Percentiles rank a stretch among this genome's conserved stretches.
Conservation (phyloP, 139 green algal species). For the Chlamydomonas incerta region DNA sequence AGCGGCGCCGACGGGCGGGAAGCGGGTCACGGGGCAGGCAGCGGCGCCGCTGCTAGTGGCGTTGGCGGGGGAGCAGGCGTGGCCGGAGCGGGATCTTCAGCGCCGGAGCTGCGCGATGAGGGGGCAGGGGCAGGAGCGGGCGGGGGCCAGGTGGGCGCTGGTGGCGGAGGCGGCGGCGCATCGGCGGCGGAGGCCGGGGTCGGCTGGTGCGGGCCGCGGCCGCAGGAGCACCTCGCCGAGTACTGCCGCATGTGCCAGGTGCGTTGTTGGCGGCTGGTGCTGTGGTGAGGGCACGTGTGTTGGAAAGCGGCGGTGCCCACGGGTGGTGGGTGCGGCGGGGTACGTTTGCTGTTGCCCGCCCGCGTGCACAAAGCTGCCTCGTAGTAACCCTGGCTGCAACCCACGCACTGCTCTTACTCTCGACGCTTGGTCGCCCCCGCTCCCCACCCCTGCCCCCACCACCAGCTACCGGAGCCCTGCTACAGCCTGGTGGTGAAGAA, state of each 20-base stretch:
- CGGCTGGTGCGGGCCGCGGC: neutral
- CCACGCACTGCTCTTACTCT: too few relatives aligned
- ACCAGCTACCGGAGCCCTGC: constrained; percentile 31
- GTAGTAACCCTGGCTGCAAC: too few relatives aligned
- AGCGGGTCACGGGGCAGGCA: too few relatives aligned
- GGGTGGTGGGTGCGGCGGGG: neutral
- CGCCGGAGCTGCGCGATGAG: neutral
- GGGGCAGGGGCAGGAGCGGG: neutral
- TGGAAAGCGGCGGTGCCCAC: too few relatives aligned
- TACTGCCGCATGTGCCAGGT: constrained; percentile 11
- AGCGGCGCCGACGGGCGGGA: too few relatives aligned
- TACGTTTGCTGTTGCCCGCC: too few relatives aligned
- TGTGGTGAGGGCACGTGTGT: too few relatives aligned
- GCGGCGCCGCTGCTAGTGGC: too few relatives aligned
- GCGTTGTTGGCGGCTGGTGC: too few relatives aligned
- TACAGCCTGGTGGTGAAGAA: constrained; percentile 46
- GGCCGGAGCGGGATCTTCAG: neutral
- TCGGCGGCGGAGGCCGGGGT: too few relatives aligned
- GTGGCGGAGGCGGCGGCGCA: neutral
- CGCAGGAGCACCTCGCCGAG: constrained; percentile 29
- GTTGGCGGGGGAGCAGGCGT: too few relatives aligned
- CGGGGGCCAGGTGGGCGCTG: neutral
- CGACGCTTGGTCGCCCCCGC: neutral
- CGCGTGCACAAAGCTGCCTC: too few relatives aligned
- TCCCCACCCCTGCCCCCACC: neutral